These are phyloP conservation scores for Diaporthe aspalathi DNA, from an alignment of 2,329 filamentous ascomycete species.

Conservation along the genomic window DNA sequence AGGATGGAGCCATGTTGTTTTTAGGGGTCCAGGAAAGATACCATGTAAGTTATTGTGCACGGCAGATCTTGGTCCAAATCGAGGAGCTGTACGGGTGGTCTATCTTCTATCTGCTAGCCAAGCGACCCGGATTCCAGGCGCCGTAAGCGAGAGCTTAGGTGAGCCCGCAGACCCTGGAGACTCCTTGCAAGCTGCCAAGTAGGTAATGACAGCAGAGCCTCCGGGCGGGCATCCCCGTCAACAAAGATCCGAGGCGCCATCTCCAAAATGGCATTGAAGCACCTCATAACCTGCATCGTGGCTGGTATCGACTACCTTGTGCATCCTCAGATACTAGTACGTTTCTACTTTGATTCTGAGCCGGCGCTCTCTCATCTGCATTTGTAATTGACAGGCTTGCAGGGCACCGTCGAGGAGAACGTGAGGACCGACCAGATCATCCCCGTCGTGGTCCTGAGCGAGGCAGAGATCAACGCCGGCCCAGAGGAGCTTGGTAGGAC, in stretches of 20 bases:
- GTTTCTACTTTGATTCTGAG: neutral
- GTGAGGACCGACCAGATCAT: slow-evolving; percentile 55
- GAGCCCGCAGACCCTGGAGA: neutral
- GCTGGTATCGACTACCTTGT: slow-evolving; percentile 54
- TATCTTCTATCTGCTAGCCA: neutral
- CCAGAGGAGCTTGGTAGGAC: slow-evolving; percentile 49
- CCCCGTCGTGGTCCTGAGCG: slow-evolving; percentile 54
- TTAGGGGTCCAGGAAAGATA: neutral
- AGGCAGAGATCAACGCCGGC: slow-evolving; percentile 50
- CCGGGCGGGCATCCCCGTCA: slow-evolving; percentile 4
- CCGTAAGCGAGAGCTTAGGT: neutral
- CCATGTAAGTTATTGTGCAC: no score
- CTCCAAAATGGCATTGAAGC: slow-evolving; percentile 37
- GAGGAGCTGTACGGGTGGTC: neutral
- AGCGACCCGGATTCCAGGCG: neutral
- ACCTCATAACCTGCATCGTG: slow-evolving; percentile 47
- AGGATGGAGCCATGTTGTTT: neutral
- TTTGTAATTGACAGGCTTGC: slow-evolving; percentile 1
- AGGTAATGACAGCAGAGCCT: neutral
- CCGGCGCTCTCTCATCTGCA: slow-evolving; percentile 2
- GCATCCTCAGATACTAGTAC: slow-evolving; percentile 53
- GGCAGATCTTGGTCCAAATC: slow-evolving; percentile 2
- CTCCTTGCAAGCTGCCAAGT: neutral
- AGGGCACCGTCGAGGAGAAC: slow-evolving; percentile 56
- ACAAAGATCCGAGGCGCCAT: slow-evolving; percentile 20